These are phyloP conservation scores for Botrytis cinerea DNA, from an alignment of 2,329 filamentous ascomycete genomes.

Conservation along the genomic window DNA sequence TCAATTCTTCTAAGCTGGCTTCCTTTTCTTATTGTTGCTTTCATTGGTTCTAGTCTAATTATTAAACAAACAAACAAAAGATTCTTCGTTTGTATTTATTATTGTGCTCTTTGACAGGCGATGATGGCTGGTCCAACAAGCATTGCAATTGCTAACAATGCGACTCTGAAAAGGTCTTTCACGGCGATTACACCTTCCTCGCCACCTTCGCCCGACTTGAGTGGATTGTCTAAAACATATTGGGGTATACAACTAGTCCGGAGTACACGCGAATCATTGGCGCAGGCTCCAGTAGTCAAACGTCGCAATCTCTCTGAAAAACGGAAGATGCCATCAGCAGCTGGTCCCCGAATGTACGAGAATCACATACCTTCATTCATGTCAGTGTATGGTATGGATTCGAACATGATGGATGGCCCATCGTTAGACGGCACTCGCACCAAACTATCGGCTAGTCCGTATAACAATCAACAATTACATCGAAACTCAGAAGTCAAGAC, in stretches of 20 bases:
- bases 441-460: conserved; percentile 32
- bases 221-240: conserved; percentile 15
- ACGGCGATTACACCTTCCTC: conserved; percentile 30
- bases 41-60: not conserved
- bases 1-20: not conserved
- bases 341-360: conserved; percentile 62
- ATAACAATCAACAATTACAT: conserved; percentile 26
- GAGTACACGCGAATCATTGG: conserved; percentile 18
- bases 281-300: conserved; percentile 30
- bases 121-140: conserved; percentile 34
- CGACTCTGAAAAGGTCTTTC: conserved; percentile 39
- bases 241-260: conserved; percentile 16
- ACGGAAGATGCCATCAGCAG: conserved; percentile 61
- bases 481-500: conserved; percentile 25
- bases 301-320: conserved; percentile 23
- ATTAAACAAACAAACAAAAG: conserved; percentile 6
- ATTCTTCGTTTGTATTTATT: not conserved
- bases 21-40: not conserved
- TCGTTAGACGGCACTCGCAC: conserved; percentile 28
- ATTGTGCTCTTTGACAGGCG: not conserved
- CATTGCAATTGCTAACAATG: conserved; percentile 38
- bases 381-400: conserved; percentile 70
- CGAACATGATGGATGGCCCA: conserved; percentile 37
- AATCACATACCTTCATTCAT: conserved; percentile 75
- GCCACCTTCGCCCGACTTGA: conserved; percentile 31